Conservation (phyloP, 371 early-diverging fungal genomes). For the Mortierella sp. region DNA sequence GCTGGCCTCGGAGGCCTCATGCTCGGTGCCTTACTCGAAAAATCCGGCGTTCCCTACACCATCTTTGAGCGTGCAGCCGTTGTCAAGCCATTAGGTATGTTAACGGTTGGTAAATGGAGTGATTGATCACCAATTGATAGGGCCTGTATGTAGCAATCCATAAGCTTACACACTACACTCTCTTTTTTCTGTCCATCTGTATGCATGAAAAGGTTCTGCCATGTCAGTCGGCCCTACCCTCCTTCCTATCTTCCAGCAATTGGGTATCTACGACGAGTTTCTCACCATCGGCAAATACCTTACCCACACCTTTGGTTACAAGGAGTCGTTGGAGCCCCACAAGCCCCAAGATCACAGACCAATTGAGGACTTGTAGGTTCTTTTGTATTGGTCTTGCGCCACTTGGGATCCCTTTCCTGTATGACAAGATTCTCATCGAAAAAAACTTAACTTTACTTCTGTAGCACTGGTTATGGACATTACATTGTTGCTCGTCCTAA, state of each 20-base stretch:
- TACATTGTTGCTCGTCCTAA: conserved; percentile 15
- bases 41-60: no score
- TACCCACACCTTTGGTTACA: neutral
- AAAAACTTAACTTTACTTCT: no score
- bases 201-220: neutral
- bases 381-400: neutral
- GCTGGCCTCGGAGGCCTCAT: no score
- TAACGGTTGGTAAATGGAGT: neutral
- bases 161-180: neutral
- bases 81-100: no score
- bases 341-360: neutral
- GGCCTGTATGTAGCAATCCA: no score
- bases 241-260: neutral
- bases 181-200: neutral
- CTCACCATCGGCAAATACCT: neutral
- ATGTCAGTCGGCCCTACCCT: neutral
- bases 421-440: no score
- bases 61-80: no score
- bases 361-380: neutral
- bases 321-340: neutral
- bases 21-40: no score
- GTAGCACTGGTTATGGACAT: neutral
- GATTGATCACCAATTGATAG: no score
- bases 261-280: neutral
- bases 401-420: no score